Evolutionary conservation across 345 rosid species (phyloP).

Genomic region (Erysimum cheiranthoides): DNA sequence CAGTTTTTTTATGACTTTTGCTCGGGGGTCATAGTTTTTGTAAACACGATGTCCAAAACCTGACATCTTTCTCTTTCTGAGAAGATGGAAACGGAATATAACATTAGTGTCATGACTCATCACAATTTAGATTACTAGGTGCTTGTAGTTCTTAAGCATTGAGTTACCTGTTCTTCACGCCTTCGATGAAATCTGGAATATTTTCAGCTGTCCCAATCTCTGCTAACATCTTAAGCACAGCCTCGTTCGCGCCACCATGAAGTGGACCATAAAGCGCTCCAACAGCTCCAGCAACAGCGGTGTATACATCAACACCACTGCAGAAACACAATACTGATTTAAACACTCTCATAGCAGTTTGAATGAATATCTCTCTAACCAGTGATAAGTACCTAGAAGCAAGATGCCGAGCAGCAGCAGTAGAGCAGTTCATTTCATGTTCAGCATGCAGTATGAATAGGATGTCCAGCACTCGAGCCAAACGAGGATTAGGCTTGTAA

Average conservation of each 20-base stretch:
- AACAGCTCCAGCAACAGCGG: constrained; percentile 91
- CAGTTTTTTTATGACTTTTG: constrained; percentile 85
- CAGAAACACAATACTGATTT: constrained; percentile 29
- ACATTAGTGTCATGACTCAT: constrained; percentile 8
- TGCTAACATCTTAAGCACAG: constrained; percentile 91
- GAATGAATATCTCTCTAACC: constrained; percentile 16
- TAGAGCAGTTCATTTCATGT: constrained; percentile 97
- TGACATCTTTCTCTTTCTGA: constrained; percentile 94
- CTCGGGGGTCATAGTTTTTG: constrained; percentile 98
- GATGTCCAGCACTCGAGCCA: constrained; percentile 81
- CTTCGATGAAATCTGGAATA: constrained; percentile 86
- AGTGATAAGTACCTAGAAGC: constrained; percentile 70
- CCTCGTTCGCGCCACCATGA: constrained; percentile 98
- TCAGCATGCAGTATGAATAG: constrained; percentile 94
- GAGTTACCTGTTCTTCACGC: constrained; percentile 80
- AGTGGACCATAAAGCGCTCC: constrained; percentile 95
- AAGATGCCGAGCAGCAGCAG: constrained; percentile 94
- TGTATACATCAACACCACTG: constrained; percentile 89
- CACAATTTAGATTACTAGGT: neutral
- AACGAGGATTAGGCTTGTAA: constrained; percentile 84
- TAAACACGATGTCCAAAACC: constrained; percentile 99
- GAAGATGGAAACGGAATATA: neutral
- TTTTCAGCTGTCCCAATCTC: constrained; percentile 87
- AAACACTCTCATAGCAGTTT: neutral
- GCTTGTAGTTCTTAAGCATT: neutral